Percentiles rank a stretch among this genome's conserved stretches.
Evolutionary conservation across 169 alveolate genomes (phyloP).

Genomic region (Plasmodium gallinaceum): DNA sequence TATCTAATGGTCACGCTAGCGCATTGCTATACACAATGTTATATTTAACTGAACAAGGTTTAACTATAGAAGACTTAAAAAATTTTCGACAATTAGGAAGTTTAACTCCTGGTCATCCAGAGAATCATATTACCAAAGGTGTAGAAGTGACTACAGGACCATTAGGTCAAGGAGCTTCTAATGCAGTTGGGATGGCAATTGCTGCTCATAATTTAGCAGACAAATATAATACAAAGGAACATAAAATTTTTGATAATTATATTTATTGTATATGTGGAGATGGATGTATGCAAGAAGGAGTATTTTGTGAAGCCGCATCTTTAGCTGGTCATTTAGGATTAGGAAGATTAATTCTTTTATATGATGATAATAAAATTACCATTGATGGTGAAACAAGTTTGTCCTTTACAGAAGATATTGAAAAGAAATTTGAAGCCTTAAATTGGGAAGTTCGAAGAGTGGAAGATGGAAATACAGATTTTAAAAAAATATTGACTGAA

Average conservation of each 20-base stretch:
- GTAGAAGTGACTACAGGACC: constrained; percentile 88
- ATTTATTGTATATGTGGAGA: constrained; percentile 86
- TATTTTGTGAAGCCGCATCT: constrained; percentile 88
- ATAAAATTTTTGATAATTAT: constrained; percentile 84
- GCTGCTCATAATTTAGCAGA: constrained; percentile 85
- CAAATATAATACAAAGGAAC: constrained; percentile 83
- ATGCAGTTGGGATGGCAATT: constrained; percentile 89
- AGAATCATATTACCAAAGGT: constrained; percentile 81
- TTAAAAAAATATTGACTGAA: constrained; percentile 39
- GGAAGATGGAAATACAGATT: constrained; percentile 73
- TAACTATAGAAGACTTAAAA: constrained; percentile 82
- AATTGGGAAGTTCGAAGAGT: constrained; percentile 84
- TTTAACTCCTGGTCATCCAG: constrained; percentile 89
- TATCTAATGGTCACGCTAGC: constrained; percentile 89
- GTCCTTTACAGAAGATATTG: constrained; percentile 83
- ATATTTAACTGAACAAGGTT: constrained; percentile 83
- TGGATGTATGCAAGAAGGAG: constrained; percentile 90
- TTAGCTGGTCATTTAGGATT: constrained; percentile 87
- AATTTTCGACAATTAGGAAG: constrained; percentile 83
- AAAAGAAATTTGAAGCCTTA: constrained; percentile 78
- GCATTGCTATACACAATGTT: constrained; percentile 87
- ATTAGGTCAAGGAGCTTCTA: constrained; percentile 88
- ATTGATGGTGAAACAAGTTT: constrained; percentile 86
- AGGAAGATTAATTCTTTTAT: constrained; percentile 84
- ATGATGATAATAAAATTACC: constrained; percentile 87